A percentile compares a stretch with the other conserved stretches of the same genome.
Evolutionary conservation across 352 stramenopile species (phyloP).

Genomic region (Pythium coloratum): DNA sequence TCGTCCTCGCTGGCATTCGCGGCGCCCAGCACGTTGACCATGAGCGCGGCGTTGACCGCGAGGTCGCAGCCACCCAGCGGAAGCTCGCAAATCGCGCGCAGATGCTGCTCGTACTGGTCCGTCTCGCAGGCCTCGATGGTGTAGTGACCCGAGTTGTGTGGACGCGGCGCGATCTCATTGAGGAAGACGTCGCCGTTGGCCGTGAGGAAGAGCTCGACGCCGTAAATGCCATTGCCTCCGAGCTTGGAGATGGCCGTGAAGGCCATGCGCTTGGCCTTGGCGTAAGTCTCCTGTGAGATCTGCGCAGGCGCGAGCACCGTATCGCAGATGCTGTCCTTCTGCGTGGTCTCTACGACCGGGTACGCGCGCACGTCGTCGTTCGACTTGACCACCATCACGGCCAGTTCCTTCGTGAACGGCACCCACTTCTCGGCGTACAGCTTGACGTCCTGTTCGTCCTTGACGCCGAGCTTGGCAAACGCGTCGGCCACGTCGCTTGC

Average conservation of each 20-base stretch:
- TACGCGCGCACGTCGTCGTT: slow-evolving; percentile 86
- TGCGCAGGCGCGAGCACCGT: slow-evolving; percentile 93
- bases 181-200: slow-evolving; percentile 86
- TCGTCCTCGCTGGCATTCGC: slow-evolving; percentile 69
- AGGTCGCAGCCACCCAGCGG: slow-evolving; percentile 93
- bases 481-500: slow-evolving; percentile 78
- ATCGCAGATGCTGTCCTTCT: slow-evolving; percentile 97
- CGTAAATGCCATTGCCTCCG: slow-evolving; percentile 92
- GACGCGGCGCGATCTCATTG: slow-evolving; percentile 97
- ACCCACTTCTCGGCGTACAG: slow-evolving; percentile 98
- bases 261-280: slow-evolving; percentile 59
- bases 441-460: slow-evolving; percentile 25
- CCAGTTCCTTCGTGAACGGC: slow-evolving; percentile 95
- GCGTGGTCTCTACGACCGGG: slow-evolving; percentile 96
- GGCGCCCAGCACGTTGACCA: slow-evolving; percentile 92
- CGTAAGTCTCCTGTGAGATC: slow-evolving; percentile 39
- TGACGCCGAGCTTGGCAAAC: slow-evolving; percentile 78
- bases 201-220: slow-evolving; percentile 97
- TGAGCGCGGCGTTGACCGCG: slow-evolving; percentile 86
- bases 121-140: slow-evolving; percentile 98
- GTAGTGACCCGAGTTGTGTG: slow-evolving; percentile 99
- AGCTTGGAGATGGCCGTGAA: slow-evolving; percentile 74
- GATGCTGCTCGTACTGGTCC: slow-evolving; percentile 98
- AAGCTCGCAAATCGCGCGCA: slow-evolving; percentile 93
- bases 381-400: slow-evolving; percentile 95